phyloP scores from a whole-genome alignment of 2,329 filamentous ascomycete species.

The Pestalotiopsis sp. region DNA sequence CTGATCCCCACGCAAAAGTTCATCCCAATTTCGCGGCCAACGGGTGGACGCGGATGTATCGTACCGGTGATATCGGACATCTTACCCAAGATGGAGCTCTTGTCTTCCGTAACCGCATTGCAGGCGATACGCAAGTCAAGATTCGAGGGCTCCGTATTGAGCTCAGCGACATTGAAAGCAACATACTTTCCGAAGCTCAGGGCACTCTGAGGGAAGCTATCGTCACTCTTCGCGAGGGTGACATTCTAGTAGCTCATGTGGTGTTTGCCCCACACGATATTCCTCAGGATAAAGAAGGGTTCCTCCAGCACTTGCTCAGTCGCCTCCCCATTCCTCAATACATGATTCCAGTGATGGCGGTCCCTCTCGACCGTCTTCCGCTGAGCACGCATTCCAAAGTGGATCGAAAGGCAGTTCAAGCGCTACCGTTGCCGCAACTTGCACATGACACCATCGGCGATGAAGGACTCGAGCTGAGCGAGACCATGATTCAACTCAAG shows the following conservation, averaged over 20 bases:
- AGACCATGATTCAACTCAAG: conserved; percentile 12
- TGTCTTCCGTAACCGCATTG: conserved; percentile 38
- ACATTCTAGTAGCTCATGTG: conserved; percentile 31
- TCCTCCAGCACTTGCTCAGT: conserved; percentile 15
- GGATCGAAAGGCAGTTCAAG: conserved; percentile 19
- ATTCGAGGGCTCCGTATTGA: conserved; percentile 35
- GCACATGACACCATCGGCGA: neutral
- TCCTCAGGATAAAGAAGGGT: conserved; percentile 8
- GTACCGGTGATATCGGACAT: conserved; percentile 44
- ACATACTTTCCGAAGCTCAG: conserved; percentile 17
- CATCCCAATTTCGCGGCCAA: neutral
- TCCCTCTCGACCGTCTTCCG: conserved; percentile 33
- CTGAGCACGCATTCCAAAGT: conserved; percentile 34
- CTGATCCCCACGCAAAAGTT: neutral
- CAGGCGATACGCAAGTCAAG: conserved; percentile 39
- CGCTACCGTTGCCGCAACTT: conserved; percentile 11
- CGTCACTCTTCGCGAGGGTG: conserved; percentile 17
- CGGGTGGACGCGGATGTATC: conserved; percentile 19
- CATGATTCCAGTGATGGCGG: conserved; percentile 34
- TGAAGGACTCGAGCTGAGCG: neutral
- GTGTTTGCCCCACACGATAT: conserved; percentile 19
- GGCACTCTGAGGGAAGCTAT: conserved; percentile 17
- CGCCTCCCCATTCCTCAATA: conserved; percentile 33
- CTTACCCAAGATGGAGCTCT: conserved; percentile 39
- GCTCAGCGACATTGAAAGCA: conserved; percentile 36